phyloP scores from a whole-genome alignment of 2,329 filamentous ascomycete species.

The Penicillium sclerotiorum region DNA sequence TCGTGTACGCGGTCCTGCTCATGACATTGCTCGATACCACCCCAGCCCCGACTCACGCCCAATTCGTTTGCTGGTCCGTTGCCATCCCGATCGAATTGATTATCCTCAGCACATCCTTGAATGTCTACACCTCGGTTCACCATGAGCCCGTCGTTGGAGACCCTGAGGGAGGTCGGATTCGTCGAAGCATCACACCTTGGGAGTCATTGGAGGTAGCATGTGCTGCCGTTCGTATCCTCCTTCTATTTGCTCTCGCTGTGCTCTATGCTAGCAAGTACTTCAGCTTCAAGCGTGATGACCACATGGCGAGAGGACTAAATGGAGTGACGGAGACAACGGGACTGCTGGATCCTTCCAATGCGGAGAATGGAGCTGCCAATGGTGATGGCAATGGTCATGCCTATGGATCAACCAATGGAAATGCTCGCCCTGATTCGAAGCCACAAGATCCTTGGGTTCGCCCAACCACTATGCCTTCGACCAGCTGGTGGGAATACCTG shows the following conservation, averaged over 20 bases:
- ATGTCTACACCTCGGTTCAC: constrained; percentile 69
- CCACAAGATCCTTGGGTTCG: constrained; percentile 78
- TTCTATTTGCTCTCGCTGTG: constrained; percentile 63
- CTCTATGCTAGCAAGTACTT: constrained; percentile 59
- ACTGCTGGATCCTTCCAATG: constrained; percentile 42
- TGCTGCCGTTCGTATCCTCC: constrained; percentile 67
- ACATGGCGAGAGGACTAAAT: constrained; percentile 39
- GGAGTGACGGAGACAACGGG: constrained; percentile 46
- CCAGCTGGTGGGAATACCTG: constrained; percentile 95
- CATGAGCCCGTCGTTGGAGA: constrained; percentile 61
- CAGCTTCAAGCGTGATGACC: constrained; percentile 50
- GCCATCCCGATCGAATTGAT: constrained; percentile 72
- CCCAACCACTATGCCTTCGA: constrained; percentile 80
- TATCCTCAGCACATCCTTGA: constrained; percentile 69
- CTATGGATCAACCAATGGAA: constrained; percentile 54
- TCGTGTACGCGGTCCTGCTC: constrained; percentile 82
- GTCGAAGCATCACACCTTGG: constrained; percentile 44
- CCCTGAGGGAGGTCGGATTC: constrained; percentile 46
- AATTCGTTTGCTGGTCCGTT: constrained; percentile 77
- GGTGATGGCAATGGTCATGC: constrained; percentile 50
- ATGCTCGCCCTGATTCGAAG: constrained; percentile 43
- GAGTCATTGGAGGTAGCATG: constrained; percentile 52
- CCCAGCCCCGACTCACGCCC: constrained; percentile 76
- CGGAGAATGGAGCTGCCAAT: constrained; percentile 51
- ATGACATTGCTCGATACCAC: constrained; percentile 84